Evolutionary conservation across 2,329 filamentous ascomycete species (phyloP), one percentile per base, ranked within the genome.

Genomic region (Purpureocillium takamizusanense): DNA sequence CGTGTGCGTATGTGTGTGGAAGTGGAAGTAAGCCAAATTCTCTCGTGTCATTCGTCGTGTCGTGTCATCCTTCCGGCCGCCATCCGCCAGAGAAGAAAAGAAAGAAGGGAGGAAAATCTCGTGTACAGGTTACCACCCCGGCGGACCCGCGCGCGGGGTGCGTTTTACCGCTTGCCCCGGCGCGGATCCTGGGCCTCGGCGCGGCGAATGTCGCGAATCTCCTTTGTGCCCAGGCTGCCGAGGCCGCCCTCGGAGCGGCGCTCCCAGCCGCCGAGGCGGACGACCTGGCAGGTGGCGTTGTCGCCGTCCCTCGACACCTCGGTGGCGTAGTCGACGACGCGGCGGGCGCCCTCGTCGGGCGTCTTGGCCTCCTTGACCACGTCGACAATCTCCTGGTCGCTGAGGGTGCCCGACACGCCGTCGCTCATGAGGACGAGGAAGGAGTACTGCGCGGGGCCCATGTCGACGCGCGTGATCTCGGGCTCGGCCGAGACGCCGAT

Each of bases 311-410:
- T 68, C 18, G 76, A 81, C 4, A 95, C 84, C 62, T 97, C 92
- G 0, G 86, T 92, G 1, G 90, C 88, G 60, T 92, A 95, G 40
- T 78, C 77, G 21, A 95, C 86, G 7, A 98, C 76, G 44, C 82
- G 78, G 42, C 72, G 73, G 1, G 87, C 80, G 3, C 81, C 92
- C 56, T 94, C 78, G 49, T 95, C 90, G 0, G 92, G 92, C 0
- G 90, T 97, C 54, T 74, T 81, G 5, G 88, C 86, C 62, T 98
- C 92, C 61, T 97, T 97, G 52, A 97, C 73, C 25, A 97, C 80
- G 56, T 98, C 92, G 23, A 95, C 89, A 44, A 97, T 87, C 63
- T 98, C 92, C 63, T 97, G 90, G 55, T 98, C 92, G 39, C 74
- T 78, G 16, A 97, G 67, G 13, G 84, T 85, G 7, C 86, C 90